A percentile compares a stretch with the other conserved stretches of the same genome.
Conservation (phyloP, 345 rosid genomes). For the Stellera chamaejasme region DNA sequence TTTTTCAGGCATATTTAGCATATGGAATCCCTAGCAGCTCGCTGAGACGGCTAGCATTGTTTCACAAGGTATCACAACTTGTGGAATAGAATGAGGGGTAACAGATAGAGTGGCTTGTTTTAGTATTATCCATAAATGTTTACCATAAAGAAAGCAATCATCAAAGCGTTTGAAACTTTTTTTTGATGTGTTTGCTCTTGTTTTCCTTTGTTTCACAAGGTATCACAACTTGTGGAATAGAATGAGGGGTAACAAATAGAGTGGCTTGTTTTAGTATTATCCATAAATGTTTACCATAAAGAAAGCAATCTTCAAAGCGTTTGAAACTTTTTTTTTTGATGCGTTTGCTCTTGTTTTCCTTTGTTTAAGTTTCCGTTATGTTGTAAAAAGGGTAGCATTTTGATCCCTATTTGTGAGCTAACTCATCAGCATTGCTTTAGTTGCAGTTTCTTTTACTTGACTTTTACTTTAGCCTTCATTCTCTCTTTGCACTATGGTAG, state of each 20-base stretch:
- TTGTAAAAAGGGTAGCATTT: too few species aligned
- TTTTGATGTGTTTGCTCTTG: too few species aligned
- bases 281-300: too few species aligned
- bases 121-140: not conserved
- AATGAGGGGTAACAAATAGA: not conserved
- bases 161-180: too few species aligned
- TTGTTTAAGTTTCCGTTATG: too few species aligned
- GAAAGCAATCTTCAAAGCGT: too few species aligned
- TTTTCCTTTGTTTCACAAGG: constrained; percentile 87
- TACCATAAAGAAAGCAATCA: too few species aligned
- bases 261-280: not conserved
- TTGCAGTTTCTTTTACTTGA: not conserved
- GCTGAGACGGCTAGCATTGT: constrained; percentile 68
- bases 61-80: constrained; percentile 68
- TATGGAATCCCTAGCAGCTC: constrained; percentile 74
- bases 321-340: too few species aligned
- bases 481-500: not conserved
- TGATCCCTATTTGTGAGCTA: too few species aligned
- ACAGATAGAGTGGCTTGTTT: not conserved
- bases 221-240: constrained; percentile 19
- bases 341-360: too few species aligned
- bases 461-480: not conserved
- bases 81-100: not conserved
- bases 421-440: too few species aligned
- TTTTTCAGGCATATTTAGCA: constrained; percentile 70